phyloP scores from a whole-genome alignment of 495 filamentous ascomycete genomes.

The Acidiella bohemica region DNA sequence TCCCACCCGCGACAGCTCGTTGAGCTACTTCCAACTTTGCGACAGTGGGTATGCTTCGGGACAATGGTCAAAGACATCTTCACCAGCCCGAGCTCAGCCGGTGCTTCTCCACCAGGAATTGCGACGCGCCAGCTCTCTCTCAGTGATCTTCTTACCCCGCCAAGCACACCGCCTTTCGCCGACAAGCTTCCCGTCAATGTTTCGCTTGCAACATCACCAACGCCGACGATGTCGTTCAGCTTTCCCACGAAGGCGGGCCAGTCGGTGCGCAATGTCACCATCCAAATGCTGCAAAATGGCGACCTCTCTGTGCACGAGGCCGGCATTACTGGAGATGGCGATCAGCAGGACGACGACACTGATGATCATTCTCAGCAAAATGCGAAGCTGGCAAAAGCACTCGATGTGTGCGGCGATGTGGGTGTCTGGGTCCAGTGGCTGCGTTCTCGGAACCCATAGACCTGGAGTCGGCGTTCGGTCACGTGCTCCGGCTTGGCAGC shows the following conservation, averaged over 20 bases:
- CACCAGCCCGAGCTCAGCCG: constrained; percentile 3
- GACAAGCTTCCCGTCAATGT: constrained; percentile 10
- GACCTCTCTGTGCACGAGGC: constrained; percentile 17
- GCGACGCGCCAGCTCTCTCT: neutral
- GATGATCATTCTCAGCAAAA: constrained; percentile 3
- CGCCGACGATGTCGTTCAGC: constrained; percentile 11
- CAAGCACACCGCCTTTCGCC: neutral
- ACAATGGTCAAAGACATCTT: constrained; percentile 21
- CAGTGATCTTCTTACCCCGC: constrained; percentile 5
- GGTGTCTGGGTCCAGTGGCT: constrained; percentile 29
- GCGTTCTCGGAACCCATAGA: neutral
- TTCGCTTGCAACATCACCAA: constrained; percentile 7
- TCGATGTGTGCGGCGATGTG: constrained; percentile 25
- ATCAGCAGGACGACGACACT: neutral
- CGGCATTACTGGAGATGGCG: neutral
- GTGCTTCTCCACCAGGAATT: too few species aligned
- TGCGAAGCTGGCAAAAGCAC: constrained; percentile 20
- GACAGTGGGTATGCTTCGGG: constrained; percentile 27
- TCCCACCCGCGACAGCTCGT: constrained; percentile 76
- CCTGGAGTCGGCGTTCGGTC: too few species aligned
- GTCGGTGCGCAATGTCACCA: constrained; percentile 4
- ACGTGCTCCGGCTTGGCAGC: neutral
- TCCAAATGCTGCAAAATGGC: constrained; percentile 23
- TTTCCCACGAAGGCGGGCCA: constrained; percentile 6
- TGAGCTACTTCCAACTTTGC: constrained; percentile 48